phyloP scores from a whole-genome alignment of 768 basidiomycete genomes.

The Saitozyma podzolica region DNA sequence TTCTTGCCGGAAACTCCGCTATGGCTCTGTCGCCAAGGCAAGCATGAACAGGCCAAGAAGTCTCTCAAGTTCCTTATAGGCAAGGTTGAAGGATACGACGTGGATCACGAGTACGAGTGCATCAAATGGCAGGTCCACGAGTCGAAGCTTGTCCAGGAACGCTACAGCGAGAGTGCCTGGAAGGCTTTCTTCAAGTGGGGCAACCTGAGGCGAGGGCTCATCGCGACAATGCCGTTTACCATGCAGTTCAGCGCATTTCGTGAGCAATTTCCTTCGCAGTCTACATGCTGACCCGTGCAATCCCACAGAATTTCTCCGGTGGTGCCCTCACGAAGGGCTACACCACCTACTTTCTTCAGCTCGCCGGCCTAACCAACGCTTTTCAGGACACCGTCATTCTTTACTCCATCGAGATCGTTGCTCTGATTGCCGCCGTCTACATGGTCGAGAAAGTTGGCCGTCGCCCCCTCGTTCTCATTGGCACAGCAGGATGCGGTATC shows the following conservation, averaged over 20 bases:
- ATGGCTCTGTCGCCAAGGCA: slow-evolving; percentile 12
- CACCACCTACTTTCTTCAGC: slow-evolving; percentile 20
- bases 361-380: slow-evolving; percentile 19
- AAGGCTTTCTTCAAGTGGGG: not conserved
- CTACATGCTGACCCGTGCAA: no score
- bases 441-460: slow-evolving; percentile 24
- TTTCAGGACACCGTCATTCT: slow-evolving; percentile 14
- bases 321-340: slow-evolving; percentile 18
- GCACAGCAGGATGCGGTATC: slow-evolving; percentile 10
- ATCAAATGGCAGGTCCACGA: slow-evolving; percentile 8
- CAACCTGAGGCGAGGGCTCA: not conserved
- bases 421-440: slow-evolving; percentile 19
- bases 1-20: slow-evolving; percentile 17
- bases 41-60: slow-evolving; percentile 14
- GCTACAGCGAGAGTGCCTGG: not conserved
- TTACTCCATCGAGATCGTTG: slow-evolving; percentile 14
- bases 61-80: slow-evolving; percentile 3
- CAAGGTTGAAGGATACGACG: slow-evolving; percentile 20
- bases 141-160: not conserved
- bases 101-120: slow-evolving; percentile 17
- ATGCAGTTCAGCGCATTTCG: no score
- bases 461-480: slow-evolving; percentile 19
- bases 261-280: no score
- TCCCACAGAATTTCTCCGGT: slow-evolving; percentile 14
- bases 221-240: not conserved